Evolutionary conservation across 108 stramenopile genomes (phyloP).

Genomic region (Nitzschia palea): DNA sequence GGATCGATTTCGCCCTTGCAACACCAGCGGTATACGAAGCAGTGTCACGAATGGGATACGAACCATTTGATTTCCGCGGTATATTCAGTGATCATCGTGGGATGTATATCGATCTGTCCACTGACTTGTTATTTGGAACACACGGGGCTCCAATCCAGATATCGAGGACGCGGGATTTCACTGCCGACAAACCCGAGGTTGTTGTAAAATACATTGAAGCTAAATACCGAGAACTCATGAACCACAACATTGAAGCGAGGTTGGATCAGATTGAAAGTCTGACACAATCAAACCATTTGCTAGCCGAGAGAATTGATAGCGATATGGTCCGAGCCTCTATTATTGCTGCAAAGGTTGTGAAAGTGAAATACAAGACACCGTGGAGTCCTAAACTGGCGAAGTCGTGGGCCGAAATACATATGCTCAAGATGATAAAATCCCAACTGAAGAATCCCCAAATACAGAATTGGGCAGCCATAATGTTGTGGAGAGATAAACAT

Average conservation of each 20-base stretch:
- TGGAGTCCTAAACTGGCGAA: not conserved
- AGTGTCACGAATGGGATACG: too few relatives aligned
- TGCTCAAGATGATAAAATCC: not conserved
- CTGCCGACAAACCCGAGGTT: not conserved
- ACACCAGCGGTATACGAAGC: too few relatives aligned
- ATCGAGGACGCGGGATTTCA: not conserved
- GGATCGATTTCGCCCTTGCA: too few relatives aligned
- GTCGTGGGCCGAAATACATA: not conserved
- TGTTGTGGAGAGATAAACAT: not conserved
- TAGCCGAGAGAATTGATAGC: not conserved
- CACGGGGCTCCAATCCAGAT: not conserved
- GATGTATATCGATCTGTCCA: not conserved
- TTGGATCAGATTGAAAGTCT: not conserved
- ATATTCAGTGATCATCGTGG: not conserved
- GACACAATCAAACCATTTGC: not conserved
- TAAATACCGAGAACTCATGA: not conserved
- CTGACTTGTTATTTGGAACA: not conserved
- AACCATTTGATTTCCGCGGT: not conserved
- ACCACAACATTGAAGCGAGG: not conserved
- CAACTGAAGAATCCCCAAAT: not conserved
- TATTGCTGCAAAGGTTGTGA: not conserved
- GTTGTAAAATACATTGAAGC: too few relatives aligned
- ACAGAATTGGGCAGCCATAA: not conserved
- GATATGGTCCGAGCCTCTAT: not conserved
- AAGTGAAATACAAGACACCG: not conserved